Evolutionary conservation across 208 protist genomes (phyloP).

Genomic region (Zelonia costaricensis): DNA sequence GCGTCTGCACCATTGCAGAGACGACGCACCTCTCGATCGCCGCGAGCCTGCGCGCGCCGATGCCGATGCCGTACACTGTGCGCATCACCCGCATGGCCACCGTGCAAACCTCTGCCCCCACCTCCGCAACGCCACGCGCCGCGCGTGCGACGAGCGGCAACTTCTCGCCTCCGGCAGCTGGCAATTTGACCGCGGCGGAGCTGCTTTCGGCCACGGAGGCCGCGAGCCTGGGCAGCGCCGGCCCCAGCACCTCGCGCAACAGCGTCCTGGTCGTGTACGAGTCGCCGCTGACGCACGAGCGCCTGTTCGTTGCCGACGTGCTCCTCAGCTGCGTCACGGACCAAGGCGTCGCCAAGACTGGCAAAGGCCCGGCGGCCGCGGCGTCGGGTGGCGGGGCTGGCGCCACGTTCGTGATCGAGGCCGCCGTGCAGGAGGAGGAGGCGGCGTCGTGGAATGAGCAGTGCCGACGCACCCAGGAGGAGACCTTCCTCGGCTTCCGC

Average conservation of each 20-base stretch:
- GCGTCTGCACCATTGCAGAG: slow-evolving; percentile 55
- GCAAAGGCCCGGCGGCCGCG: slow-evolving; percentile 8
- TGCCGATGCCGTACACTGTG: slow-evolving; percentile 58
- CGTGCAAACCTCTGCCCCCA: neutral
- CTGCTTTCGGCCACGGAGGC: neutral
- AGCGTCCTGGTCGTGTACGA: slow-evolving; percentile 24
- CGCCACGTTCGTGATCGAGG: slow-evolving; percentile 59
- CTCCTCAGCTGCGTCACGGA: slow-evolving; percentile 25
- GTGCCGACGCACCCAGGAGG: slow-evolving; percentile 55
- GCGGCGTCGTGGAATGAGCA: slow-evolving; percentile 57
- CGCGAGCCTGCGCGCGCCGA: slow-evolving; percentile 31
- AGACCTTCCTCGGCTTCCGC: slow-evolving; percentile 34
- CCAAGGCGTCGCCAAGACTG: neutral
- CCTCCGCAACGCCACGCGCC: neutral
- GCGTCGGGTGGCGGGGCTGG: neutral
- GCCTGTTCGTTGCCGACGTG: slow-evolving; percentile 61
- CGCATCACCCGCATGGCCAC: slow-evolving; percentile 22
- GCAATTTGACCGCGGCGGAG: neutral
- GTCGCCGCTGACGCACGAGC: slow-evolving; percentile 6
- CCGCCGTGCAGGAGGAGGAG: slow-evolving; percentile 39
- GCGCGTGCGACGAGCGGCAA: neutral
- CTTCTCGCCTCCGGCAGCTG: neutral
- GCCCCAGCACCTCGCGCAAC: neutral
- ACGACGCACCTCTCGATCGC: slow-evolving; percentile 56
- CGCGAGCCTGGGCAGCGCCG: no score